Base-by-base conservation (phyloP, 495 filamentous ascomycete species). In the Collariella sp. region DNA sequence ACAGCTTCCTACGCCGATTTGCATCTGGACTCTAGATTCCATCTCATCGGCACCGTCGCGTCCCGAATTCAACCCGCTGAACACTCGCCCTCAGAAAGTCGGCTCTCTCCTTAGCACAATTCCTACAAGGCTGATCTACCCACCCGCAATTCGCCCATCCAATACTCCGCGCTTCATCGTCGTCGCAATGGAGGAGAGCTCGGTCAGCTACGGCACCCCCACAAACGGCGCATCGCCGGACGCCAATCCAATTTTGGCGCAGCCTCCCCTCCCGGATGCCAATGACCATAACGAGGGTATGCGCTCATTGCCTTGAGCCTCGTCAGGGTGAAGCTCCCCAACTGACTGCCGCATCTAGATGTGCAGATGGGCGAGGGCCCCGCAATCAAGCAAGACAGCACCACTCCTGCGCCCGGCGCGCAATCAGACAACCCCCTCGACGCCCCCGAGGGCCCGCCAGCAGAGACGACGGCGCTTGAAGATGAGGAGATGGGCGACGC, bases 401-500 rank as follows among this genome's bases (percentile, higher is more conserved):
- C 68, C 46, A 75, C 73, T 22, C 68, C 75, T 42, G 76, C 80
- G 33, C 76, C 80, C 38, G 72, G 74, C 51, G 72, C 72, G 53
- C 62, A 78, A 50, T 88, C 86, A 40, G 88, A 94, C 68, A 90
- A 91, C 67, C 88, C 86, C 42, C 74, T 93, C 57, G 88, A 96
- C 75, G 89, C 87, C 50, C 88, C 88, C 46, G 81, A 84, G 43
- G 90, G 80, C 9, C 87, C 89, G 31, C 79, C 80, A 60, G 78
- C 81, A 33, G 86, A 84, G 65, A 80, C 80, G 42, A 81, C 72
- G 31, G 81, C 81, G 31, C 75, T 71, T 35, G 84, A 88, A 56
- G 90, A 95, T 62, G 88, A 89, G 62, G 89, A 94, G 58, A 95
- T 95, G 89, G 85, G 76, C 49, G 89, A 86, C 48, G 82, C 79